Conservation (phyloP, 495 filamentous ascomycete genomes). For the Penicillium manginii region DNA sequence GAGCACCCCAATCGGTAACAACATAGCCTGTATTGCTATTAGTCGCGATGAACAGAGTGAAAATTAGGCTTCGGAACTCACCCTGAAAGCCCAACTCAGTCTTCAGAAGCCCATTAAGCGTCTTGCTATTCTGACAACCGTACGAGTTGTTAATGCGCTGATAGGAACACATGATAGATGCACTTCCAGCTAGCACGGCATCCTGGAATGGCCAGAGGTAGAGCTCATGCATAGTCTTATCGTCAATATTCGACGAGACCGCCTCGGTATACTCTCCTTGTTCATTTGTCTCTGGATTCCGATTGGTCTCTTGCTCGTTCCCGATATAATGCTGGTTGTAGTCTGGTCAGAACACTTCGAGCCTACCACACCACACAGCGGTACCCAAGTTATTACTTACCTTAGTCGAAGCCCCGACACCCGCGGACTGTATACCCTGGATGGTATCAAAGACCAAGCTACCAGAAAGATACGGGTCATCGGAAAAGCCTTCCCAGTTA, state of each 20-base stretch:
- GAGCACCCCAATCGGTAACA: slow-evolving; percentile 61
- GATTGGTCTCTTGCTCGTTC: slow-evolving; percentile 86
- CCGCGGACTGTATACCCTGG: slow-evolving; percentile 68
- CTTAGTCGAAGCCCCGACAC: slow-evolving; percentile 74
- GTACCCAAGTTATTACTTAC: slow-evolving; percentile 37
- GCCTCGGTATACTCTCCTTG: slow-evolving; percentile 48
- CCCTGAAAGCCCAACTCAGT: slow-evolving; percentile 61
- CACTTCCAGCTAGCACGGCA: slow-evolving; percentile 54
- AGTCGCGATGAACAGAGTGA: background rate
- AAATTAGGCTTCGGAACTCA: slow-evolving; percentile 27
- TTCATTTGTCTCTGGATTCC: slow-evolving; percentile 35
- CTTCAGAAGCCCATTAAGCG: slow-evolving; percentile 61
- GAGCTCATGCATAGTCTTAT: slow-evolving; percentile 71
- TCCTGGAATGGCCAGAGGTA: slow-evolving; percentile 70
- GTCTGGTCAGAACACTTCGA: slow-evolving; percentile 50
- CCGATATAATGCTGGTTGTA: slow-evolving; percentile 73
- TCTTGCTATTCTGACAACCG: slow-evolving; percentile 66
- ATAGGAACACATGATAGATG: slow-evolving; percentile 62
- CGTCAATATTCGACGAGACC: slow-evolving; percentile 65
- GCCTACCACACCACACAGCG: no score
- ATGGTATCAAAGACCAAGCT: slow-evolving; percentile 61
- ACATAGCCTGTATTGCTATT: slow-evolving; percentile 54
- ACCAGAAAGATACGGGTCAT: slow-evolving; percentile 72
- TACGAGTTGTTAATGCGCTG: slow-evolving; percentile 69
- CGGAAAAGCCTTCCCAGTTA: slow-evolving; percentile 84